Percentiles rank a stretch among this genome's conserved stretches.
These are phyloP conservation scores for Lithospermum erythrorhizon DNA, from an alignment of 257 asterid genomes.

Conservation along the genomic window DNA sequence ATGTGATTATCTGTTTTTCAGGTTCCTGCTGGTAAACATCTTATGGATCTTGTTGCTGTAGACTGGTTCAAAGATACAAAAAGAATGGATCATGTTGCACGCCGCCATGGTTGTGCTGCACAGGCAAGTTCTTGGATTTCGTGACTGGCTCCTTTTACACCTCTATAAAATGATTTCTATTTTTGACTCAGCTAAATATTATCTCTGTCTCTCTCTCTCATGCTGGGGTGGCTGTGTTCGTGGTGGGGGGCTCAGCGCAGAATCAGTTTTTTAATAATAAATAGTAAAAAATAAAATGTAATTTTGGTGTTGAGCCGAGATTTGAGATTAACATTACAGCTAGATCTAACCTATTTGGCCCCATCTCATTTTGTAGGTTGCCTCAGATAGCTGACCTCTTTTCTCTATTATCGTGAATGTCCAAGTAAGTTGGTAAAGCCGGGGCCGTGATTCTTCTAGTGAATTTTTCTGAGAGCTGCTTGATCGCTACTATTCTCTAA, in stretches of 20 bases:
- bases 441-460: slow-evolving; percentile 5
- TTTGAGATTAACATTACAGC: neutral
- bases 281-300: too few species aligned
- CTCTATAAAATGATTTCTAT: too few species aligned
- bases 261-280: too few species aligned
- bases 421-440: slow-evolving; percentile 58
- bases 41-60: slow-evolving; percentile 98
- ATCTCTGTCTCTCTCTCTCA: too few species aligned
- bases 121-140: slow-evolving; percentile 44
- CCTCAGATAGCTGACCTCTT: slow-evolving; percentile 75
- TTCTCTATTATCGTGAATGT: slow-evolving; percentile 75
- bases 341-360: neutral
- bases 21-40: slow-evolving; percentile 89
- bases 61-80: slow-evolving; percentile 95
- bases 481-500: slow-evolving; percentile 10
- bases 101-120: slow-evolving; percentile 93
- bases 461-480: slow-evolving; percentile 7
- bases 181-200: too few species aligned
- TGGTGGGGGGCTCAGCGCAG: too few species aligned
- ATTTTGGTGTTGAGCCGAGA: too few species aligned
- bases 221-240: too few species aligned
- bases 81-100: slow-evolving; percentile 94
- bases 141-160: neutral
- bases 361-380: slow-evolving; percentile 42
- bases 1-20: slow-evolving; percentile 7